Conservation (phyloP, 2,329 filamentous ascomycete genomes). For the Colletotrichum tabaci region DNA sequence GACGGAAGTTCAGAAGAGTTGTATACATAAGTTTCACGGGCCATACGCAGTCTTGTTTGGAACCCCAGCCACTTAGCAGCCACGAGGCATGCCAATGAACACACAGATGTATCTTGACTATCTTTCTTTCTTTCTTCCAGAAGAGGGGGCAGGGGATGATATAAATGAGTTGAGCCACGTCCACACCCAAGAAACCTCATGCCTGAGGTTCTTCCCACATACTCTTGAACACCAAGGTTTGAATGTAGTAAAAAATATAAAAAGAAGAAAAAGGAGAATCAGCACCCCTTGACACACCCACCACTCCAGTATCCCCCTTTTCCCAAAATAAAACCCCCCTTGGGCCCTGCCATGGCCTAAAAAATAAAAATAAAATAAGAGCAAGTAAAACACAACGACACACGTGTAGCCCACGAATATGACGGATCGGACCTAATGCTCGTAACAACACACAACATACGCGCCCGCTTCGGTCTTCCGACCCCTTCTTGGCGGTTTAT, state of each 20-base stretch:
- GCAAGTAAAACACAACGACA: conserved; percentile 7
- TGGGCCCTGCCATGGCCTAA: background rate
- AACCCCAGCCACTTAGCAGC: background rate
- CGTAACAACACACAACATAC: conserved; percentile 8
- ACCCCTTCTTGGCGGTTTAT: background rate
- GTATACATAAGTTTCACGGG: background rate
- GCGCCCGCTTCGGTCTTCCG: background rate
- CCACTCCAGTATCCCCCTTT: conserved; percentile 29
- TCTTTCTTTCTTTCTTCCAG: background rate
- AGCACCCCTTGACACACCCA: conserved; percentile 11
- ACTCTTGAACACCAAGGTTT: conserved; percentile 32
- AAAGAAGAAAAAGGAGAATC: background rate
- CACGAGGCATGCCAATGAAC: background rate
- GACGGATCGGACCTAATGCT: conserved; percentile 1
- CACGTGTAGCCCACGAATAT: background rate
- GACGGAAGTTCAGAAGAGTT: too few species aligned
- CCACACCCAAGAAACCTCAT: conserved; percentile 7
- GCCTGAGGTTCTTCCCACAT: conserved; percentile 6
- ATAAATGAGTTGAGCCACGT: conserved; percentile 6
- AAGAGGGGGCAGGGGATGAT: background rate
- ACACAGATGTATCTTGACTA: background rate
- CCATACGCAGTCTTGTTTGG: background rate
- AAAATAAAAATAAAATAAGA: conserved; percentile 12
- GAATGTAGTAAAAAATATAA: conserved; percentile 4
- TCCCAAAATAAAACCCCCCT: background rate